Evolutionary conservation across 148 eudicot genomes (phyloP).

Genomic region (Beta vulgaris): DNA sequence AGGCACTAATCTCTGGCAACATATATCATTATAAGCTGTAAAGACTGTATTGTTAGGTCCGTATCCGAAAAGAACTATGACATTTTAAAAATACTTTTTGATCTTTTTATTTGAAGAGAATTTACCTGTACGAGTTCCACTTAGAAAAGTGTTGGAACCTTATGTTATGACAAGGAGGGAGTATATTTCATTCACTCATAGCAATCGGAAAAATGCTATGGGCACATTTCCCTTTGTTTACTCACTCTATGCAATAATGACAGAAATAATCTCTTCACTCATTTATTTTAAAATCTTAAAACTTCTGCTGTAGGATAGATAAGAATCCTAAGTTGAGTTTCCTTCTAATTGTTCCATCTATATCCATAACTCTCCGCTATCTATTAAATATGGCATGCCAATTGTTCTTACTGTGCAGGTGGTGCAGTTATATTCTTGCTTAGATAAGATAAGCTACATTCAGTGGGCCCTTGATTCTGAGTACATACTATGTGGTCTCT

Average conservation of each 20-base stretch:
- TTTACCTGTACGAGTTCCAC: background rate
- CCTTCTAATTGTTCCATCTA: background rate
- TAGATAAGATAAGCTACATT: constrained; percentile 89
- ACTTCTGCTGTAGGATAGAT: background rate
- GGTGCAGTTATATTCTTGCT: constrained; percentile 83
- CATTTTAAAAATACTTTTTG: too few species aligned
- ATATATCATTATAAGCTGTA: too few species aligned
- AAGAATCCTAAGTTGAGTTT: background rate
- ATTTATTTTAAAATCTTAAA: background rate
- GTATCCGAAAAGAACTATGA: too few species aligned
- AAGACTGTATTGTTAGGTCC: too few species aligned
- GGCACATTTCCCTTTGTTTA: background rate
- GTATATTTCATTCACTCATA: background rate
- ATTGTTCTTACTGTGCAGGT: constrained; percentile 43
- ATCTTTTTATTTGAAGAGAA: background rate
- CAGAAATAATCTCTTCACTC: too few species aligned
- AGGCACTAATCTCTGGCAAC: background rate
- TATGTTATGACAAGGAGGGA: background rate
- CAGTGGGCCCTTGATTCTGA: constrained; percentile 99
- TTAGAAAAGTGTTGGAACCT: background rate
- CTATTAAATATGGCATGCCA: background rate
- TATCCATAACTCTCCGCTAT: background rate
- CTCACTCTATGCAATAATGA: background rate
- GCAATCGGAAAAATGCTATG: background rate
- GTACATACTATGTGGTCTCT: constrained; percentile 88